Base-by-base conservation (phyloP, 2,329 filamentous ascomycete species). In the Aspergillus clavatus region DNA sequence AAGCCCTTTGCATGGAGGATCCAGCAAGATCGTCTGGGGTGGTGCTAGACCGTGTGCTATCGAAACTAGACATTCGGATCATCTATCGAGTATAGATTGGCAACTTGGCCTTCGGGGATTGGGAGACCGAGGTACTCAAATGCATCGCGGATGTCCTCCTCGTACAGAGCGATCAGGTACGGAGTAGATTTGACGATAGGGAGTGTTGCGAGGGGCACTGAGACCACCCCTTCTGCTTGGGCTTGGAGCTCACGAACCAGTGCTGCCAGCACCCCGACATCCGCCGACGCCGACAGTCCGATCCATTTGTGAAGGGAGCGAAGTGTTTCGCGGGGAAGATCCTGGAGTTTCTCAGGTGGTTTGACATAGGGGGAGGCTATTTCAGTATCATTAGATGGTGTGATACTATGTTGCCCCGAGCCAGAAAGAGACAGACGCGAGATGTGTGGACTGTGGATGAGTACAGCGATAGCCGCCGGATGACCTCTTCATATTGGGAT, bases 171-270 rank as follows among this genome's bases (percentile, higher is more conserved):
- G 4, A 29, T 29, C 5, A 29, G 27, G 14, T 29, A n/a, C 12
- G 27, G 27, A n/a, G 27, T 29, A 12, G 27, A 29, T 11, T 12
- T 4, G 27, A 29, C 27, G 27, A 29, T 29, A 5, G 27, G 27
- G 5, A 29, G 11, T 52, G 47, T 46, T 47, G 50, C 38, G 38
- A 33, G 16, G 27, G 11, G 27, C 12, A 29, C 27, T 4, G 27
- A 29, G 2, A 29, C 11, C 11, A 6, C 27, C 12, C 14, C 27
- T 29, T 29, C 27, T 3, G 14, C 12, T 29, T 29, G 10, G 27
- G 14, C 3, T 14, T 29, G 12, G 27, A 29, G 27, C 27, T 29
- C 12, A 12, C 27, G 27, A 29, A 29, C 14, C 27, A 29, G 12
- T 11, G 3, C 27, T 1, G 27, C 11, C 3, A 29, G 12, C 11